phyloP scores from a whole-genome alignment of 169 alveolate genomes.

The Cryptosporidium tyzzeri region DNA sequence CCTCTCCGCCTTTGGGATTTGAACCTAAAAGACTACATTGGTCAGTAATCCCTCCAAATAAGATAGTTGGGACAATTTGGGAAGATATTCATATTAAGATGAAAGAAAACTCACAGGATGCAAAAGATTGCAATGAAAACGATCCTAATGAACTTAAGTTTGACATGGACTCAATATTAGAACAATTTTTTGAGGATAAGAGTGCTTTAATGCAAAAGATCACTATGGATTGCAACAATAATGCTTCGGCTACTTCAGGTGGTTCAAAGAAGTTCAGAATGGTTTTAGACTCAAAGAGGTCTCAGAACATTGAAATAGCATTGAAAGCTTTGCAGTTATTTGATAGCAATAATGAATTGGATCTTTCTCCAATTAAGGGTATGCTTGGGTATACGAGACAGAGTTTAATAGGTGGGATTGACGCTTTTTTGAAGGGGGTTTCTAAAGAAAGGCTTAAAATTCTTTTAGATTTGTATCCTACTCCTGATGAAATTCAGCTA shows the following conservation, averaged over 20 bases:
- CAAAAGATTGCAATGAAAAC: background rate
- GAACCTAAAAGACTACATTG: slow-evolving; percentile 71
- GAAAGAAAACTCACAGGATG: background rate
- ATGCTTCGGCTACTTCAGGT: background rate
- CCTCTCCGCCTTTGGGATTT: slow-evolving; percentile 70
- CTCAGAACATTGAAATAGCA: slow-evolving; percentile 69
- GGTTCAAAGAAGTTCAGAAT: slow-evolving; percentile 38
- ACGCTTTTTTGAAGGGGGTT: slow-evolving; percentile 60
- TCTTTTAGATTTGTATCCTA: slow-evolving; percentile 60
- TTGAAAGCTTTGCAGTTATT: slow-evolving; percentile 66
- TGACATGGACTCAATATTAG: slow-evolving; percentile 42
- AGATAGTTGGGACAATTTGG: slow-evolving; percentile 67
- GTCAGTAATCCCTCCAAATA: slow-evolving; percentile 73
- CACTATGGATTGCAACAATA: slow-evolving; percentile 7
- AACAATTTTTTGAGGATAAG: slow-evolving; percentile 60
- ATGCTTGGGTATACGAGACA: slow-evolving; percentile 66
- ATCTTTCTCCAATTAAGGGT: slow-evolving; percentile 49
- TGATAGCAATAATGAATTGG: slow-evolving; percentile 56
- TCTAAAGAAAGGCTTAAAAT: slow-evolving; percentile 65
- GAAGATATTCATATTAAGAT: slow-evolving; percentile 56
- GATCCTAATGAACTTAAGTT: slow-evolving; percentile 22
- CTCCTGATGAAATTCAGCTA: slow-evolving; percentile 70
- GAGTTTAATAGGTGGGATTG: slow-evolving; percentile 32
- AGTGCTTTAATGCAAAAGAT: slow-evolving; percentile 31
- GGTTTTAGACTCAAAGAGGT: slow-evolving; percentile 73